Evolutionary conservation across 2,329 filamentous ascomycete species (phyloP), one percentile per base, ranked within the genome.

Genomic region (Davidsoniella australis): DNA sequence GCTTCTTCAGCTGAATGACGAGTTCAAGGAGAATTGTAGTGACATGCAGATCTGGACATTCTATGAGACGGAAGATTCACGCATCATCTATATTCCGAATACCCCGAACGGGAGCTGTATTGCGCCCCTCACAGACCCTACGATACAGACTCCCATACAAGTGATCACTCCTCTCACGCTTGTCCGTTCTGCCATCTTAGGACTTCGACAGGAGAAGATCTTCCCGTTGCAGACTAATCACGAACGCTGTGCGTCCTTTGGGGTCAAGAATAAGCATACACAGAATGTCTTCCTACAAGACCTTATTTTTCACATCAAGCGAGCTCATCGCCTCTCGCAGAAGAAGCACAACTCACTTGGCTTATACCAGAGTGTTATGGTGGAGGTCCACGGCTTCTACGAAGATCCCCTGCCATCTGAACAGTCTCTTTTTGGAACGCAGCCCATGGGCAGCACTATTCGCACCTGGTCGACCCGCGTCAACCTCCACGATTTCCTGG

Each of bases 11-110:
- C 64, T 68, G 43, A 70, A 78, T 16, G 71, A 76, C 2, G 66
- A 68, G 40, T 80, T 80, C 56, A 68, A 68, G 44, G 65, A 71
- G 3, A 67, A 76, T 4, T 69, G 74, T 0, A 70, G 71, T 36
- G 76, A 80, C 50, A 64, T 79, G 46, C 70, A 69, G 5, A 65
- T 80, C 10, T 80, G 76, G 75, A 76, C 75, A 0, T 72, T 79
- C 39, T 75, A 79, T 52, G 76, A 80, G 56, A 80, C 74, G 0
- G 68, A 75, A 6, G 76, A 79, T 57, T 54, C 53, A 10, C 37
- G 40, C 6, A 51, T 54, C 33, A 48, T 39, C 2, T 33, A 33
- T 33, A 33, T 33, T 4, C 29, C 29, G 6, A 12, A 33, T 33
- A 33, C 29, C 2, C 29, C 29, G 29, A 33, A 33, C 29, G 12